Evolutionary conservation across 768 basidiomycete species (phyloP).

Genomic region (Cyclocybe aegerita): DNA sequence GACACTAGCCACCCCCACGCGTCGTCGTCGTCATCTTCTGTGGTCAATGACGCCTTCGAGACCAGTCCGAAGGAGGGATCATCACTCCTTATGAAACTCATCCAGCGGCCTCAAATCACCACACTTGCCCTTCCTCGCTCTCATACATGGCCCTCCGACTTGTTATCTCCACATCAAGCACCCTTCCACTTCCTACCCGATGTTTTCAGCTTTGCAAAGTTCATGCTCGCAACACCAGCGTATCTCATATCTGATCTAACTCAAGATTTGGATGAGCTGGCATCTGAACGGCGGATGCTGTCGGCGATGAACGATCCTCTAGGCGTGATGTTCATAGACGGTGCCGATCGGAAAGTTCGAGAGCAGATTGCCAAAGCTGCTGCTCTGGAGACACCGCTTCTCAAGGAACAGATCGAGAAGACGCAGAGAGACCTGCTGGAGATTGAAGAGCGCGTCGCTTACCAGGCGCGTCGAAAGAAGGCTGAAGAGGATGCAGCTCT

Average conservation of each 20-base stretch:
- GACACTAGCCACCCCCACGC: constrained; percentile 29
- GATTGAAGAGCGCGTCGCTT: constrained; percentile 42
- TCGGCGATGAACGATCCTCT: constrained; percentile 72
- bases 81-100: constrained; percentile 78
- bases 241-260: constrained; percentile 78
- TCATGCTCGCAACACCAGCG: constrained; percentile 93
- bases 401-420: constrained; percentile 65
- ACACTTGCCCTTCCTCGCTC: constrained; percentile 94
- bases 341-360: constrained; percentile 73
- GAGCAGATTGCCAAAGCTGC: constrained; percentile 78
- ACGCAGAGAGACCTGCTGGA: constrained; percentile 56
- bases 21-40: constrained; percentile 44
- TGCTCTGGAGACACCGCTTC: constrained; percentile 68
- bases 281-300: constrained; percentile 65
- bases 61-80: constrained; percentile 53
- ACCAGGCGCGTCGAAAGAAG: constrained; percentile 27
- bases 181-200: constrained; percentile 97
- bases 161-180: constrained; percentile 87
- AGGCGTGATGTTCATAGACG: constrained; percentile 76
- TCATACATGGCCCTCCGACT: constrained; percentile 89
- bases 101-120: constrained; percentile 92
- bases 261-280: constrained; percentile 71
- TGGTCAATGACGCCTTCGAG: constrained; percentile 30
- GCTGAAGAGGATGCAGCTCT: constrained; percentile 21
- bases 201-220: constrained; percentile 82